phyloP scores from a whole-genome alignment of 148 eudicot species.

The Tetragonia tetragonoides region DNA sequence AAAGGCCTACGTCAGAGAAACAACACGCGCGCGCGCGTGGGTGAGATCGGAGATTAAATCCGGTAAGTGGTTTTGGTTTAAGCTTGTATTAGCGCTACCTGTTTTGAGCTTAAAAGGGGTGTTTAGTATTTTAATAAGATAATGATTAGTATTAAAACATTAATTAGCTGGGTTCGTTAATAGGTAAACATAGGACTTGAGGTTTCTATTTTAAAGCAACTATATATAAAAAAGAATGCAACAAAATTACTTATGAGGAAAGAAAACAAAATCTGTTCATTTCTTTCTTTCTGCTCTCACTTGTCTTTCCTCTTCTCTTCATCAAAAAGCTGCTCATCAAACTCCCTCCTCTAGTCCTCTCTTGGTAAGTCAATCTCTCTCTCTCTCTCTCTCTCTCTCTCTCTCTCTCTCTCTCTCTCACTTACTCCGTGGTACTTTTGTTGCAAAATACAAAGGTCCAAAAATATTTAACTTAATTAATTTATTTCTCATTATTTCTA shows the following conservation, averaged over 20 bases:
- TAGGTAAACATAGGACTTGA: not conserved
- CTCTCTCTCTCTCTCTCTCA: not conserved
- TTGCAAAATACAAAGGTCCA: not conserved
- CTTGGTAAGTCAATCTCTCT: conserved; percentile 28
- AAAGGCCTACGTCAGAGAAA: too few species aligned
- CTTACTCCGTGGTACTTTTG: not conserved
- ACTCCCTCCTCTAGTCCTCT: conserved; percentile 7
- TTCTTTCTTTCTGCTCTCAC: not conserved
- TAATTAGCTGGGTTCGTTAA: conserved; percentile 7
- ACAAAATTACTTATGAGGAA: not conserved
- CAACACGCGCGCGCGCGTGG: conserved; percentile 4
- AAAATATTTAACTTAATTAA: too few species aligned
- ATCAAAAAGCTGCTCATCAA: conserved; percentile 29
- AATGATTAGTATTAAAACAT: not conserved
- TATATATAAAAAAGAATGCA: conserved; percentile 8
- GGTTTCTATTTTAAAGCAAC: conserved; percentile 12
- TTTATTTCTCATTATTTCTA: not conserved
- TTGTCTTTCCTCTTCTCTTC: conserved; percentile 25
- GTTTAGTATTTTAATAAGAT: too few species aligned
- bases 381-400: conserved; percentile 1
- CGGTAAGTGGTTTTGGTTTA: conserved; percentile 20
- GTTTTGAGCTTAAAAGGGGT: conserved; percentile 17
- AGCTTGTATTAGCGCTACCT: conserved; percentile 20
- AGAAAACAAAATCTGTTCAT: not conserved
- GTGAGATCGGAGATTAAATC: not conserved